These are phyloP conservation scores for Scutellaria barbata DNA, from an alignment of 257 asterid species.

Conservation along the genomic window DNA sequence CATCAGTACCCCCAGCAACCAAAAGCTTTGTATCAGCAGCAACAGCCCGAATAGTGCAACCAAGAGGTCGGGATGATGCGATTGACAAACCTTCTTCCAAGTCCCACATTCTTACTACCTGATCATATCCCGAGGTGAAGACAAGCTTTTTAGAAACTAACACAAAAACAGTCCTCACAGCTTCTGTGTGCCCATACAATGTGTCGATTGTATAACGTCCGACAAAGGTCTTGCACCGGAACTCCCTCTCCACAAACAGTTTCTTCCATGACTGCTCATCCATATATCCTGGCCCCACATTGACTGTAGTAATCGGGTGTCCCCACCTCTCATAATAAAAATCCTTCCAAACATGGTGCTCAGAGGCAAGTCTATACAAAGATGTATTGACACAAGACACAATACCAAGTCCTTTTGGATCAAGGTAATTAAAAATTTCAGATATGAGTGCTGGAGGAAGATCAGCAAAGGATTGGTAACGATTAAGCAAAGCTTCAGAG, in stretches of 20 bases:
- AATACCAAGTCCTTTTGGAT: conserved; percentile 88
- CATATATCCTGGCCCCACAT: conserved; percentile 48
- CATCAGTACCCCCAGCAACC: conserved; percentile 94
- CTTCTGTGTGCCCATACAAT: conserved; percentile 87
- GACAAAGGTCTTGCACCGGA: conserved; percentile 81
- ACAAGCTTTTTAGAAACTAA: conserved; percentile 80
- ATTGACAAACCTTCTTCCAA: conserved; percentile 86
- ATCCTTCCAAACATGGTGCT: conserved; percentile 87
- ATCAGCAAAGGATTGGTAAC: conserved; percentile 58
- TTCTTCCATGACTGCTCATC: conserved; percentile 90
- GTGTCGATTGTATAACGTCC: conserved; percentile 81
- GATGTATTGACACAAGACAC: conserved; percentile 79
- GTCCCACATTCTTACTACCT: conserved; percentile 91
- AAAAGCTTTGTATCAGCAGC: conserved; percentile 83
- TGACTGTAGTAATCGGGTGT: conserved; percentile 48
- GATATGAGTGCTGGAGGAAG: conserved; percentile 81
- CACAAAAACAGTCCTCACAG: conserved; percentile 77
- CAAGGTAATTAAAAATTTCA: conserved; percentile 79
- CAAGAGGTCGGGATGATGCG: conserved; percentile 81
- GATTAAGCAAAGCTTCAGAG: conserved; percentile 39
- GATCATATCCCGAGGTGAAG: conserved; percentile 95
- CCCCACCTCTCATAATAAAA: conserved; percentile 97
- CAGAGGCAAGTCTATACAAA: conserved; percentile 74
- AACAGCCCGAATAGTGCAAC: conserved; percentile 94
- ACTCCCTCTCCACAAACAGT: conserved; percentile 87